Conservation (phyloP, 1,284 basidiomycete genomes). For the Agaricales sp. region DNA sequence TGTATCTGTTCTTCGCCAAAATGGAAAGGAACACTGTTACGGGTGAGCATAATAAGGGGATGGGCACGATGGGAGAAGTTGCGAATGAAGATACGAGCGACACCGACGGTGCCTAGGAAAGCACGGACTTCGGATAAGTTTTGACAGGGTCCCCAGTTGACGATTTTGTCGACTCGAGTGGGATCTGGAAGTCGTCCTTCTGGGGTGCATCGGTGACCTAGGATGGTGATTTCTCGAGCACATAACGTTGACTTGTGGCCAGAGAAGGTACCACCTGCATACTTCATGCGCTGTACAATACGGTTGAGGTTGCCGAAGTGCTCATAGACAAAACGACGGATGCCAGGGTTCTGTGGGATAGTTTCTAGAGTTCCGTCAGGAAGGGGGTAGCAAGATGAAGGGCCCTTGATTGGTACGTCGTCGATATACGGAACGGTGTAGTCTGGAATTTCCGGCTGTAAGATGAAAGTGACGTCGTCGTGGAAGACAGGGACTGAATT, state of each 20-base stretch:
- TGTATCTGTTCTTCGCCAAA: slow-evolving; percentile 15
- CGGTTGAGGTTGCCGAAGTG: slow-evolving; percentile 16
- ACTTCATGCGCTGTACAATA: slow-evolving; percentile 16
- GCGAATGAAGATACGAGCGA: slow-evolving; percentile 13
- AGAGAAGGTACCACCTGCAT: slow-evolving; percentile 16
- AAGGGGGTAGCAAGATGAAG: slow-evolving; percentile 11
- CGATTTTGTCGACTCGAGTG: slow-evolving; percentile 10
- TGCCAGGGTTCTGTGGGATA: slow-evolving; percentile 17
- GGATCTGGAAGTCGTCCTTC: slow-evolving; percentile 13
- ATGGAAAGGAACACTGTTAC: slow-evolving; percentile 12
- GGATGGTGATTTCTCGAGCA: slow-evolving; percentile 13
- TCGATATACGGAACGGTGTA: slow-evolving; percentile 22
- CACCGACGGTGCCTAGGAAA: slow-evolving; percentile 16
- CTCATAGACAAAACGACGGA: slow-evolving; percentile 20
- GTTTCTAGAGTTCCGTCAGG: slow-evolving; percentile 15
- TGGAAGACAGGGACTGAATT: slow-evolving; percentile 28
- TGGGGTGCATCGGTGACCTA: slow-evolving; percentile 18
- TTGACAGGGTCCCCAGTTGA: slow-evolving; percentile 12
- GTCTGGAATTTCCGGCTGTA: slow-evolving; percentile 25
- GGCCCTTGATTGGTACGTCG: slow-evolving; percentile 18
- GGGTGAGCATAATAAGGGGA: slow-evolving; percentile 9
- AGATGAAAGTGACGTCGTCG: slow-evolving; percentile 22
- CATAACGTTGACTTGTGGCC: slow-evolving; percentile 11
- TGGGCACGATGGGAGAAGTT: slow-evolving; percentile 12
- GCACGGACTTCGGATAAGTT: slow-evolving; percentile 11